Percentiles rank a stretch among this genome's conserved stretches.
These are phyloP conservation scores for Pseudohalonectria lignicola DNA, from an alignment of 2,329 filamentous ascomycete species.

Conservation along the genomic window DNA sequence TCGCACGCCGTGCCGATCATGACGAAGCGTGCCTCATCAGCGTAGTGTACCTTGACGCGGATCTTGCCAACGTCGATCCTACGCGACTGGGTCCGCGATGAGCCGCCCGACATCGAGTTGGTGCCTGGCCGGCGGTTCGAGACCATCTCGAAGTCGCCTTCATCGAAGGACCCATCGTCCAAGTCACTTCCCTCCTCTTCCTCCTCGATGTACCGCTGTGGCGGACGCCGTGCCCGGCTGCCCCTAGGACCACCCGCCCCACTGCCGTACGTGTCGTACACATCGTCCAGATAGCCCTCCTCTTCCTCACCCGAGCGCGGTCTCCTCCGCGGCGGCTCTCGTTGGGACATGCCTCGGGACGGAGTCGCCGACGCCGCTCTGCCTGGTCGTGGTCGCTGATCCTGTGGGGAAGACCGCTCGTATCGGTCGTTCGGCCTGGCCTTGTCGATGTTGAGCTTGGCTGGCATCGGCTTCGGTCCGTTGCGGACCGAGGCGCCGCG, in stretches of 20 bases:
- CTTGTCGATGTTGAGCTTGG: slow-evolving; percentile 51
- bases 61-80: slow-evolving; percentile 64
- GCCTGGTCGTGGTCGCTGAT: slow-evolving; percentile 19
- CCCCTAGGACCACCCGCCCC: slow-evolving; percentile 25
- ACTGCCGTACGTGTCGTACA: slow-evolving; percentile 52
- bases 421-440: slow-evolving; percentile 41
- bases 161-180: slow-evolving; percentile 59
- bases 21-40: slow-evolving; percentile 83
- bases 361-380: slow-evolving; percentile 30
- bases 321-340: slow-evolving; percentile 20
- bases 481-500: slow-evolving; percentile 51
- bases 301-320: slow-evolving; percentile 39
- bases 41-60: slow-evolving; percentile 73
- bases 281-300: slow-evolving; percentile 56
- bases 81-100: slow-evolving; percentile 42
- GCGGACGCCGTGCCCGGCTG: slow-evolving; percentile 27
- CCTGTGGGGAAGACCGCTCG: slow-evolving; percentile 39
- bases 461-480: slow-evolving; percentile 48
- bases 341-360: slow-evolving; percentile 29
- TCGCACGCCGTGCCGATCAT: slow-evolving; percentile 66
- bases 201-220: slow-evolving; percentile 62
- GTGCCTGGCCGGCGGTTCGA: slow-evolving; percentile 36
- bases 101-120: slow-evolving; percentile 35
- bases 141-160: slow-evolving; percentile 73
- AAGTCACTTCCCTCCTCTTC: slow-evolving; percentile 66